Base-by-base conservation (phyloP, 2,329 filamentous ascomycete genomes). In the Gaeumannomyces sp. region DNA sequence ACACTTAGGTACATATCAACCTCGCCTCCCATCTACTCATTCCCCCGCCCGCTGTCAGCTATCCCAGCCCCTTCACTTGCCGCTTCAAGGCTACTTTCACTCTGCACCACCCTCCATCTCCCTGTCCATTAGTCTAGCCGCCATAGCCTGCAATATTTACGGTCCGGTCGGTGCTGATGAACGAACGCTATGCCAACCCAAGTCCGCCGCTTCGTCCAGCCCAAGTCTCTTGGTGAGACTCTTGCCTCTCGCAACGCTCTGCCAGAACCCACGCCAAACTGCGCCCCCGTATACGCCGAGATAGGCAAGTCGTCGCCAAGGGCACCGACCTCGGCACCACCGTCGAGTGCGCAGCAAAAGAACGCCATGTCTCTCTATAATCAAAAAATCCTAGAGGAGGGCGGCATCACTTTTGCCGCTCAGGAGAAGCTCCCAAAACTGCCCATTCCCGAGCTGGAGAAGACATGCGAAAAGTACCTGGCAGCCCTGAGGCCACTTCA, bases 351-450 rank as follows among this genome's bases (percentile, higher is more conserved):
- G 64, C 75, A 64, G 57, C 61, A 61, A 65, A 71, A 58, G 77
- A 81, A 59, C 80, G 73, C 28, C 59, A 88, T 86, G 78, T 80
- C 85, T 60, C 77, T 79, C 11, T 80, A 79, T 65, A 72, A 81
- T 64, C 81, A 86, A 65, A 76, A 84, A 72, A 64, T 64, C 50
- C 76, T 81, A 65, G 83, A 85, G 69, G 83, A 85, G 70, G 89
- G 86, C 7, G 89, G 93, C 64, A 87, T 96, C 74, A 98, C 95
- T 0, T 99, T 95, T 77, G 89, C 93, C 38, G 84, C 88, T 65
- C 94, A 99, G 75, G 92, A 97, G 69, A 90, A 87, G 69, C 83
- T 99, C 10, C 92, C 93, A 1, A 97, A 95, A 75, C 82, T 99
- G 56, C 95, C 95, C 10, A 97, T 99, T 64, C 95, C 94, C 0